phyloP scores from a whole-genome alignment of 139 green algal species.

The Chlorella sorokiniana region DNA sequence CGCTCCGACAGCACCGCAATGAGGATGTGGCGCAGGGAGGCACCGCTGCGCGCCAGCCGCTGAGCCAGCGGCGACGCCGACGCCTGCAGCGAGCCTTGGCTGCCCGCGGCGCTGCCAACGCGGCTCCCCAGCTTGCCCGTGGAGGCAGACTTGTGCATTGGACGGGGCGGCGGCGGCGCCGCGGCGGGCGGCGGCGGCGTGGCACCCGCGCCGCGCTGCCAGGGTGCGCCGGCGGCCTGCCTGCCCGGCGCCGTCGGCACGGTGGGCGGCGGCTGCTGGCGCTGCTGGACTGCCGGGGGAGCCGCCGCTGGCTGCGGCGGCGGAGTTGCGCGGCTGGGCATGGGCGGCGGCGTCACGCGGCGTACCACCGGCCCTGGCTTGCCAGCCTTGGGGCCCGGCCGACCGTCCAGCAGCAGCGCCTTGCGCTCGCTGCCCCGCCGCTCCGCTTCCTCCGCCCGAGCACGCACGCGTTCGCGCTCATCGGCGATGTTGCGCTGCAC shows the following conservation, averaged over 20 bases:
- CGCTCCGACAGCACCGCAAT: slow-evolving; percentile 23
- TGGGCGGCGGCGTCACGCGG: not conserved
- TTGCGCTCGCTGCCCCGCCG: slow-evolving; percentile 5
- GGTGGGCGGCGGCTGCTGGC: slow-evolving; percentile 4
- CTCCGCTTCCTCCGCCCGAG: slow-evolving; percentile 17
- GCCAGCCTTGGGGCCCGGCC: not conserved
- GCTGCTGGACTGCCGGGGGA: not conserved
- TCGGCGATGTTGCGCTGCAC: slow-evolving; percentile 26
- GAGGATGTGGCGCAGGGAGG: slow-evolving; percentile 5
- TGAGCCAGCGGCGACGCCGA: not conserved
- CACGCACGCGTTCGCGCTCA: slow-evolving; percentile 21
- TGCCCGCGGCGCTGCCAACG: not conserved
- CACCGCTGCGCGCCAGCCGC: not conserved
- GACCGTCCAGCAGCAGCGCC: slow-evolving; percentile 20
- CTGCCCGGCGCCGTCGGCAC: not conserved
- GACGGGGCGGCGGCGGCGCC: not conserved
- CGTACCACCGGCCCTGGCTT: slow-evolving; percentile 12
- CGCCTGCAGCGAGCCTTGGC: not conserved
- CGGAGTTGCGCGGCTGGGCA: not conserved
- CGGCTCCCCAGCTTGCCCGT: slow-evolving; percentile 7
- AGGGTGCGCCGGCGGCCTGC: slow-evolving; percentile 14
- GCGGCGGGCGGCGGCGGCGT: not conserved
- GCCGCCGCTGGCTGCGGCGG: not conserved
- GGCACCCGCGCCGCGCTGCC: not conserved
- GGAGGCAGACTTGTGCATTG: slow-evolving; percentile 18